A percentile compares a stretch with the other conserved stretches of the same genome.
Conservation (phyloP, 176 grass and related monocot genomes). For the Rhynchospora pubera region DNA sequence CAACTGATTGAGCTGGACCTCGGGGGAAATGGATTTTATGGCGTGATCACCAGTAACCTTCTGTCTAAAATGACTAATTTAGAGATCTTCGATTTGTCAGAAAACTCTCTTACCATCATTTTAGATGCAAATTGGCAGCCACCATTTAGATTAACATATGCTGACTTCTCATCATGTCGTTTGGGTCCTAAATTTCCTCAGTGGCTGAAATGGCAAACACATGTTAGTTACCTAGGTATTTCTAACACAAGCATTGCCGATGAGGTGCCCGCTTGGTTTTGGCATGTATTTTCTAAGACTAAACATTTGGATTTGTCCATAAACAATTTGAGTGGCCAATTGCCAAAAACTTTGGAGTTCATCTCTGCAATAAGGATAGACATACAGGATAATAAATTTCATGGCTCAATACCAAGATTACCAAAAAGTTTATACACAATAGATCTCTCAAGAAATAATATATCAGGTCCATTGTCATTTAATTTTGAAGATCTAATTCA, state of each 20-base stretch:
- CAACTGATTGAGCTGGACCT: neutral
- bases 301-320: neutral
- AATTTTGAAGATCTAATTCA: neutral
- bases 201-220: slow-evolving; percentile 9
- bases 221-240: slow-evolving; percentile 1
- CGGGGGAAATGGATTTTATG: neutral
- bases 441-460: slow-evolving; percentile 11
- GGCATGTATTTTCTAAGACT: neutral
- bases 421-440: slow-evolving; percentile 7
- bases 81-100: neutral
- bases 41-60: slow-evolving; percentile 9
- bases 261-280: slow-evolving; percentile 2
- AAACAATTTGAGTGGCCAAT: slow-evolving; percentile 16
- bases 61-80: slow-evolving; percentile 4
- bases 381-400: slow-evolving; percentile 6
- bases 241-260: slow-evolving; percentile 14
- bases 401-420: neutral
- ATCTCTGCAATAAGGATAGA: neutral
- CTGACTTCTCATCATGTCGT: neutral
- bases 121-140: slow-evolving; percentile 12
- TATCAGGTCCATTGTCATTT: slow-evolving; percentile 5
- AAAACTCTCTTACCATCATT: neutral
- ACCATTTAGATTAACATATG: neutral
- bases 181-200: slow-evolving; percentile 21
- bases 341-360: slow-evolving; percentile 12